Percentiles rank a stretch among this genome's conserved stretches.
phyloP scores from a whole-genome alignment of 106 monocot species.

The Dactylorhiza incarnata region DNA sequence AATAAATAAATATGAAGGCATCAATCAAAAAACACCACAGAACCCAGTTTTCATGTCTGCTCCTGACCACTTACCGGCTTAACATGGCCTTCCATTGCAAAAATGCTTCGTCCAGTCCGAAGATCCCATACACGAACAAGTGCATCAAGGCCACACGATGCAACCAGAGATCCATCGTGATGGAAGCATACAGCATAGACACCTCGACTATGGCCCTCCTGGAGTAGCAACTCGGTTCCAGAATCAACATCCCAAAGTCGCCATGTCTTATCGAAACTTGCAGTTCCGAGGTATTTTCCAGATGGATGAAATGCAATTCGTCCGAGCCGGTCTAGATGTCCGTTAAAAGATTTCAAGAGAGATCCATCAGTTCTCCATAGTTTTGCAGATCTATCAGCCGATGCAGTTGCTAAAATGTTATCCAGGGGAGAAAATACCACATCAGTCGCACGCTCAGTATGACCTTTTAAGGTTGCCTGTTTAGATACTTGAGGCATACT shows the following conservation, averaged over 20 bases:
- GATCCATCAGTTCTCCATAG: constrained; percentile 64
- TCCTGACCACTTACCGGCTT: constrained; percentile 54
- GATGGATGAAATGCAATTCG: constrained; percentile 92
- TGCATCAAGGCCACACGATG: constrained; percentile 90
- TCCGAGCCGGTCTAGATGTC: constrained; percentile 79
- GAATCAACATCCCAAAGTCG: constrained; percentile 88
- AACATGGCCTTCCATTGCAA: constrained; percentile 84
- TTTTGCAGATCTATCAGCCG: constrained; percentile 88
- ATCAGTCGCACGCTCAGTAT: constrained; percentile 83
- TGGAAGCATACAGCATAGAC: constrained; percentile 80
- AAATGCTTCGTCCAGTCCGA: constrained; percentile 87
- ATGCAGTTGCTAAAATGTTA: constrained; percentile 68
- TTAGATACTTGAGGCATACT: constrained; percentile 73
- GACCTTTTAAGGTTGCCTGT: constrained; percentile 65
- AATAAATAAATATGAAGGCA: neutral
- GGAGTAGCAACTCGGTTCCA: constrained; percentile 69
- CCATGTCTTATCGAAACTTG: constrained; percentile 99
- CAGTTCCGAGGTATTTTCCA: constrained; percentile 84
- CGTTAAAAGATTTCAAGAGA: constrained; percentile 59
- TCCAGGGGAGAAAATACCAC: constrained; percentile 81
- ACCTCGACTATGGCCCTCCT: constrained; percentile 93
- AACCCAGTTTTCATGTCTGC: neutral
- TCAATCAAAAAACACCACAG: neutral
- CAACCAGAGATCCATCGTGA: constrained; percentile 89
- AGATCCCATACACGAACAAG: constrained; percentile 93